Base-by-base conservation (phyloP, 305 asterid species). In the Solanum aculeatissimum region DNA sequence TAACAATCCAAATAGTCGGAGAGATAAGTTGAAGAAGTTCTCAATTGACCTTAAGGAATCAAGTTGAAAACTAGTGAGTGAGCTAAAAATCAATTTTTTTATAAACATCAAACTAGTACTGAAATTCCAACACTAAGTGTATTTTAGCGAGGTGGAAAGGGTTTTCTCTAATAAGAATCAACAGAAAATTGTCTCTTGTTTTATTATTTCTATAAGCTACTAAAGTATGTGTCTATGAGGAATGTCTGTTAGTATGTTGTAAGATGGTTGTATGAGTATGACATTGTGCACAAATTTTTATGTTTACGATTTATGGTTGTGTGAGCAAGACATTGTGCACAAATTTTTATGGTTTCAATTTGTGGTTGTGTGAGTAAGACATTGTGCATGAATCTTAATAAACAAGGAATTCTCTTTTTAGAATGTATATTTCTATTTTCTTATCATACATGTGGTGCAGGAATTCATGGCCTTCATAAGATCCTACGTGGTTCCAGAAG, bases 401-500 rank as follows among this genome's bases (percentile, higher is more conserved):
- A 60, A 45, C 38, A 72, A 72, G 40, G 38, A 29, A 14, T 23
- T 74, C 14, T 47, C n/a, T 47, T 27, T 58, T 9, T 8, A 9
- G 16, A 54, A 18, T 29, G 25, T 42, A 29, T 14, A n/a, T 54
- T 54, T 87, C 14, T 15, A 51, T 25, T 21, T 71, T 74, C 84
- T 10, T 80, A 65, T 29, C 85, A 45, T 77, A 53, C 82, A n/a
- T 74, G 57, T 87, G 84, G 45, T 65, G 83, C 92, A 95, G 99
- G 99, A 91, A 86, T 85, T 94, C 90, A 83, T 90, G 91, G 79
- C 95, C 23, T 95, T 97, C 83, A 69, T 97, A 71, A 92, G 95
- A 88, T 94, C 99, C n/a, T 97, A 97, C 38, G 99, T 95, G 21
- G 97, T 97, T 60, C 99, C 99, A 9, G 98, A 97, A 90, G 98